Evolutionary conservation across 768 basidiomycete species (phyloP).

Genomic region (Trichaptum fuscoviolaceum): DNA sequence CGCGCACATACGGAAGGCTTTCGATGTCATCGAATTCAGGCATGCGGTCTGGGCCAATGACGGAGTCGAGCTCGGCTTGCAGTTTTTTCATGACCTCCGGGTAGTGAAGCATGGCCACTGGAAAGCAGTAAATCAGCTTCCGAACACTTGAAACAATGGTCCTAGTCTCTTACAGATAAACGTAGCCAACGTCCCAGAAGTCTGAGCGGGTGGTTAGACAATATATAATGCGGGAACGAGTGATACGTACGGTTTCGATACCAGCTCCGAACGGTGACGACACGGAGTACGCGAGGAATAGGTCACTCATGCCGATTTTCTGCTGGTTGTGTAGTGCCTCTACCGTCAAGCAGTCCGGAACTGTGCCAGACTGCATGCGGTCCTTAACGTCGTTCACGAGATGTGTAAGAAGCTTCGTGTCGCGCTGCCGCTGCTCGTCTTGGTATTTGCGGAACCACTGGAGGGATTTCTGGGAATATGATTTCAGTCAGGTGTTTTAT

Average conservation of each 20-base stretch:
- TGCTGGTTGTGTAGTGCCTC: background rate
- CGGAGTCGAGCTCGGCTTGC: slow-evolving; percentile 10
- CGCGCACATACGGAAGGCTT: slow-evolving; percentile 19
- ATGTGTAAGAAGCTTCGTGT: slow-evolving; percentile 35
- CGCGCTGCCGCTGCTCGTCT: slow-evolving; percentile 31
- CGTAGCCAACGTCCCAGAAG: slow-evolving; percentile 13
- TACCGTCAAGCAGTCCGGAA: slow-evolving; percentile 20
- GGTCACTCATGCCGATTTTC: slow-evolving; percentile 32
- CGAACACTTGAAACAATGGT: background rate
- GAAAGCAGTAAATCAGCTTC: slow-evolving; percentile 8
- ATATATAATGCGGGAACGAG: background rate
- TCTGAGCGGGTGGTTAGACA: slow-evolving; percentile 17
- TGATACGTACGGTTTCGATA: slow-evolving; percentile 35
- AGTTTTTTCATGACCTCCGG: slow-evolving; percentile 15
- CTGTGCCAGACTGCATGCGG: slow-evolving; percentile 34
- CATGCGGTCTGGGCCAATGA: slow-evolving; percentile 11
- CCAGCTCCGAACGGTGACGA: slow-evolving; percentile 44
- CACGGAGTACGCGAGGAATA: slow-evolving; percentile 41
- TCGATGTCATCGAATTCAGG: slow-evolving; percentile 10
- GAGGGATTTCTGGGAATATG: slow-evolving; percentile 14
- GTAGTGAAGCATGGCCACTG: slow-evolving; percentile 25
- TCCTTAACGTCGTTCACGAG: slow-evolving; percentile 38
- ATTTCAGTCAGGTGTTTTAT: background rate
- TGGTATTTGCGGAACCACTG: slow-evolving; percentile 41
- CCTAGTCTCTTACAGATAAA: slow-evolving; percentile 29